Base-by-base conservation (phyloP, 371 early-diverging fungal species). In the Mortierella sp. region DNA sequence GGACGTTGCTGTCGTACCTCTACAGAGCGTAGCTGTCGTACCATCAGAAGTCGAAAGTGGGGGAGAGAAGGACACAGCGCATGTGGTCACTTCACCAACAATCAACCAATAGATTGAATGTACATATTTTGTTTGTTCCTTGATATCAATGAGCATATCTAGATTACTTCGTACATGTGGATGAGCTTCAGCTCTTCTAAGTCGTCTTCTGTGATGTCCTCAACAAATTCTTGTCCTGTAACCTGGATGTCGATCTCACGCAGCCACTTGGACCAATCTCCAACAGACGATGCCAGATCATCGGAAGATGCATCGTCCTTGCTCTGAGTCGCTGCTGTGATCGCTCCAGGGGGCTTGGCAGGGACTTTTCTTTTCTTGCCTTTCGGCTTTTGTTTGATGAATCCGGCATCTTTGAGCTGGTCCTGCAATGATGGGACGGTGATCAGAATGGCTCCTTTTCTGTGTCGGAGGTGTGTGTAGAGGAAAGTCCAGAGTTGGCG, bases 401-500 rank as follows among this genome's bases (percentile, higher is more conserved):
- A 53, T 22, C 74, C 74, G 12, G 83, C 52, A 82, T 86, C 86
- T 57, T 80, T 83, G 54, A 88, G 81, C 53, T 88, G 88, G 10
- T 86, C 88, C 59, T 88, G 83, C 24, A 88, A 72, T 13, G 86
- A 82, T 28, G 88, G 88, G 44, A 86, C 56, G 0, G 88, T 88
- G 9, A 88, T 80, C 19, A 88, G 43, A 16, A 88, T 60, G 8
- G 83, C 48, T 7, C 86, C 86, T 40, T 82, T 74, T 51, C 81
- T 79, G 53, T 82, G 80, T 43, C 63, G 79, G 5, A 86, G 80
- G 50, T 85, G 82, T 19, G 72, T 64, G 31, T 83, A 82, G 44
- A 88, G 67, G 66, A 81, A 87, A 44, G 83, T 80, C 89, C 89
- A 88, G 25, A 88, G 82, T 49, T 83, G 71, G 60, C 85, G 87